Conservation (phyloP, 257 asterid genomes). For the Leptodermis oblonga region DNA sequence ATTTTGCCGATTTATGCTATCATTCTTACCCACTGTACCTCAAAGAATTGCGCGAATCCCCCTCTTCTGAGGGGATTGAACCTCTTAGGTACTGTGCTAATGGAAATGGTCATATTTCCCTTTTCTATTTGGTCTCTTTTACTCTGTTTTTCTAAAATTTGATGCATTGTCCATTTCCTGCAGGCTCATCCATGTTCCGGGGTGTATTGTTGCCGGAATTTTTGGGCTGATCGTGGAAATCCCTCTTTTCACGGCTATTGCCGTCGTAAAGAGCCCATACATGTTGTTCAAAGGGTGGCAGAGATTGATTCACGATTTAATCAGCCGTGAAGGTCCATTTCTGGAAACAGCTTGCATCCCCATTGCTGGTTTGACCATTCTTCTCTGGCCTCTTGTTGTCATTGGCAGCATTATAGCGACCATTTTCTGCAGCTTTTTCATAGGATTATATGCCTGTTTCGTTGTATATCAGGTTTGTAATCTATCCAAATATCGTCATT, state of each 20-base stretch:
- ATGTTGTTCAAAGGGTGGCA: constrained; percentile 97
- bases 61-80: constrained; percentile 43
- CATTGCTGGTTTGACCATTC: constrained; percentile 82
- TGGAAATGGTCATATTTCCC: too few relatives aligned
- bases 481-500: too few relatives aligned
- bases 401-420: constrained; percentile 73
- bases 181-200: constrained; percentile 84
- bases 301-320: constrained; percentile 70
- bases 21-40: constrained; percentile 65
- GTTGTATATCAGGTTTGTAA: constrained; percentile 88
- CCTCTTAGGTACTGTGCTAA: constrained; percentile 66
- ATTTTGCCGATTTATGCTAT: constrained; percentile 84
- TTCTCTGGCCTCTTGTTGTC: constrained; percentile 91
- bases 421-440: constrained; percentile 67
- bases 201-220: constrained; percentile 73
- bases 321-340: constrained; percentile 94
- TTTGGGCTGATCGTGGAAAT: constrained; percentile 78
- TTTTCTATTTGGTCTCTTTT: not conserved
- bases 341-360: constrained; percentile 95
- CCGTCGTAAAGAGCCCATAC: constrained; percentile 74
- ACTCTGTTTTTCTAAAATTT: not conserved
- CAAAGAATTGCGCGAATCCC: constrained; percentile 60
- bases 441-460: constrained; percentile 77
- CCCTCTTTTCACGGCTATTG: constrained; percentile 79
- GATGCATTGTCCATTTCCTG: not conserved